Evolutionary conservation across 768 basidiomycete genomes (phyloP).

Genomic region (Suillus plorans): DNA sequence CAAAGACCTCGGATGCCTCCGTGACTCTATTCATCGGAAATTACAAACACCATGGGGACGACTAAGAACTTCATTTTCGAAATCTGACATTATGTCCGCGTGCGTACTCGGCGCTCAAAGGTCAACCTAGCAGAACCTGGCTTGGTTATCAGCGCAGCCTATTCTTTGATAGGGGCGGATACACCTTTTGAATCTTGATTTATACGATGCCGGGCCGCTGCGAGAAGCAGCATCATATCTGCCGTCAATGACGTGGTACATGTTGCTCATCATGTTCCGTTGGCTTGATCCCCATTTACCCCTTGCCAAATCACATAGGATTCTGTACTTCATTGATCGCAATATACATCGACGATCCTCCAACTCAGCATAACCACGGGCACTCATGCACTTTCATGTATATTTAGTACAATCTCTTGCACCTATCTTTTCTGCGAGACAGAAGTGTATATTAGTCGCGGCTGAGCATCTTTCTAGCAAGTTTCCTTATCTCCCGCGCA

Average conservation of each 20-base stretch:
- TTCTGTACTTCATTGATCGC: neutral
- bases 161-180: neutral
- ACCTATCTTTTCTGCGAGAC: neutral
- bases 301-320: neutral
- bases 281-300: neutral
- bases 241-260: neutral
- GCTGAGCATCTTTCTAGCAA: neutral
- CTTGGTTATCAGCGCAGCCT: neutral
- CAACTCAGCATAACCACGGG: neutral
- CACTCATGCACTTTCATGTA: neutral
- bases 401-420: neutral
- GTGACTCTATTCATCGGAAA: neutral
- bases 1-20: neutral
- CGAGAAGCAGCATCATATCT: neutral
- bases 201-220: neutral
- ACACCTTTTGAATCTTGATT: no score
- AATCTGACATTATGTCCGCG: neutral
- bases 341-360: neutral
- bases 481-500: neutral
- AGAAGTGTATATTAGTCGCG: neutral
- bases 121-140: no score
- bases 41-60: neutral
- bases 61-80: no score
- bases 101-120: neutral
- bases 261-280: neutral